Evolutionary conservation across 805 yeast species (phyloP), one percentile per base, ranked within the genome.

Genomic region (Wickerhamomyces kurtzmanii): DNA sequence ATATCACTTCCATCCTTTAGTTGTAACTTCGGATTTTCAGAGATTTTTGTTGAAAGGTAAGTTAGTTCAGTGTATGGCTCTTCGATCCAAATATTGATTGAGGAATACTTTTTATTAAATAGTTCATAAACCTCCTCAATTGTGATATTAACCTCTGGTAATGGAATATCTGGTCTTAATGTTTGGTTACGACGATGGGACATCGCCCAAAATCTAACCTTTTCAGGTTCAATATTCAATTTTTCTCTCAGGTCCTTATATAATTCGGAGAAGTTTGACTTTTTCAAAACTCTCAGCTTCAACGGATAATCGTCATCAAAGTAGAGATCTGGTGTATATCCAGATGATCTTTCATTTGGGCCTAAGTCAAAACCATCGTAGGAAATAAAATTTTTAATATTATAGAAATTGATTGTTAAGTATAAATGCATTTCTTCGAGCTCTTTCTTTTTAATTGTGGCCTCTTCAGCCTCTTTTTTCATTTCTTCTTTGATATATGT

Each of bases 301-400:
- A 57, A 8, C 0, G 91, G 77, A 32, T 57, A 59, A 1, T 71
- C 59, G 1, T 59, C 56, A 12, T 48, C 47, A 20, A 62, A 63
- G 38, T 61, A 64, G n/a, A 71, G 48, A 2, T 62, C 68, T 17
- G 69, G 65, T 26, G 68, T 68, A 38, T 58, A 75, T 24, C 60
- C 59, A 24, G 59, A 58, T 8, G 49, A 39, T 12, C 47, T 39
- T 10, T 69, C 66, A 59, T 82, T 82, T 4, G 84, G 76, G 9
- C 77, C 83, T 11, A 80, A 46, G 49, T 86, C 96, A 45, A 82
- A 76, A 0, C 93, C 94, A 43, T 71, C 64, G 44, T 70, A 77
- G 30, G 68, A 57, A 31, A 58, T 54, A 41, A 83, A 78, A 23
- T 73, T 68, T 2, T 59, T 47, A 22, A 59, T 47, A 0, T 81